Evolutionary conservation across 2,329 filamentous ascomycete species (phyloP), one percentile per base, ranked within the genome.

Genomic region (Penicillium sp.): DNA sequence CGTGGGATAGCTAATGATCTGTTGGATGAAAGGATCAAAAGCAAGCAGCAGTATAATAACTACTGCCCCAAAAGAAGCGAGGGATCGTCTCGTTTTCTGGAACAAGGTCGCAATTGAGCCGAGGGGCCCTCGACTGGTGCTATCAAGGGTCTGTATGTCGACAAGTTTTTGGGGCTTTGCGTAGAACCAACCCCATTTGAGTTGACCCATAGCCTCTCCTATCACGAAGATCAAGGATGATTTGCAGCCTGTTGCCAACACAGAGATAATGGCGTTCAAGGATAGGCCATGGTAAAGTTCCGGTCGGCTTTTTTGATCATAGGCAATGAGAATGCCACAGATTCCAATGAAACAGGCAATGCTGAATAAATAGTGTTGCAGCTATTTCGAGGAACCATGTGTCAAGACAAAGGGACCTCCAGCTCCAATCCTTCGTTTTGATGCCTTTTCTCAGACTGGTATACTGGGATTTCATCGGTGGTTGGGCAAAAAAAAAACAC

Each of bases 151-250:
- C 24, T 64, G 57, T 7, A 64, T 45, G 11, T 59, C 48, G 38
- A 50, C 27, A 16, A 63, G 53, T 14, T 51, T 47, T 13, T 53
- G 48, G 16, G 50, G 49, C 3, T 21, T 21, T 16, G 43, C 16
- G 36, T 49, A 49, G 31, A 64, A 65, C 47, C 56, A 60, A 11
- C 62, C 55, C 64, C 65, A 66, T 51, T 65, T 67, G 14, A 61
- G 42, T 42, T 65, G 62, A 22, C 65, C 57, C 11, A 64, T 60
- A 32, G 54, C 52, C 32, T 57, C 49, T 27, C 57, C 55, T 5
- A 64, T n/a, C 5, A 60, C 49, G 5, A 58, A 46, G 14, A 61
- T 36, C 38, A 65, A 44, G 1, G 56, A 54, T 11, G 61, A 56
- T 34, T 64, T 62, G 38, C 57, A 58, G 44, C 49, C 52, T 27